Evolutionary conservation across 192 early-diverging fungal genomes (phyloP), one percentile per base, ranked within the genome.

Genomic region (Obelidium mucronatum): DNA sequence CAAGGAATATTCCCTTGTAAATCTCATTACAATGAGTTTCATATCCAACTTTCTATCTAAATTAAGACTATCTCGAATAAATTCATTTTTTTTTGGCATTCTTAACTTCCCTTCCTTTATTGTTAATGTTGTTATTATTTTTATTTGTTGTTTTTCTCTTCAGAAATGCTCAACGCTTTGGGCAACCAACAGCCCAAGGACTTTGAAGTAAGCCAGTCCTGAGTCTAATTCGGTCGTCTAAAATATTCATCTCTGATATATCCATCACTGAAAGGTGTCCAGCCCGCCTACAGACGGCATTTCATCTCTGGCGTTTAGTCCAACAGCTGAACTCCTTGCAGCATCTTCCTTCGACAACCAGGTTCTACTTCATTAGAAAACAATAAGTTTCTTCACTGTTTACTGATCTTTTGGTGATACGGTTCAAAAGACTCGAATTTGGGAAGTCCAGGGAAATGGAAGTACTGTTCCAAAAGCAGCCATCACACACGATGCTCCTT

Each of bases 321-420:
- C 95, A 2, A 83, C 87, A 67, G 92, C 92, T 8, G 93, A 98
- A 75, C 92, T 90, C 56, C 81, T 99, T 39, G 92, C 96, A 2
- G 96, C 92, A 0, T 86, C 90, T 31, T 95, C 93, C 19, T 99
- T 97, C 95, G 96, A 98, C 78, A 93, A 93, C 80, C 84, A 88
- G 60, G 91, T 88, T 82, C 58, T 78, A 44, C 31, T 33, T 39
- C 24, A 42, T 64, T 37, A 40, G 28, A 33, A 30, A 55, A 60
- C 19, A 52, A 39, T 8, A 17, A 33, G 31, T 48, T 30, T 28
- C 48, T 19, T 4, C 0, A 13, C 26, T 42, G 5, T 8, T 68
- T 33, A 4, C 28, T 40, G 15, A 42, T 36, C 40, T 40, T 26
- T 44, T 55, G 3, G 13, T 11, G 11, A 34, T 31, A 60, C 28